Base-by-base conservation (phyloP, 2,329 filamentous ascomycete species). In the Colletotrichum orchidophilum region DNA sequence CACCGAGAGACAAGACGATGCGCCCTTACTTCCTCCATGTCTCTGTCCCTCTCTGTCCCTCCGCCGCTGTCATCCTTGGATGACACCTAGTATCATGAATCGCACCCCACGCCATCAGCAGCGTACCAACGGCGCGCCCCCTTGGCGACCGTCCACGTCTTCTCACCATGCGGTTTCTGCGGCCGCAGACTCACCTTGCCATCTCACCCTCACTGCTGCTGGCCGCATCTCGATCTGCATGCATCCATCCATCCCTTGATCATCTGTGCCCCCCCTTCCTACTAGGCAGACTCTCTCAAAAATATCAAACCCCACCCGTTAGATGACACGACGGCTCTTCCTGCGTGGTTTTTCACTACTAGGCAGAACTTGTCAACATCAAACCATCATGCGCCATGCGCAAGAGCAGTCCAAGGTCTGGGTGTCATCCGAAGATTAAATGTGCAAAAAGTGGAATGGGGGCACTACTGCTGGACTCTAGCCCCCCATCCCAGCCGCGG, bases 381-480 rank as follows among this genome's bases (percentile, higher is more conserved):
- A 35, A 26, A 53, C 27, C 35, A 21, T 46, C 53, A 64, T 53
- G 39, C 39, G 29, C 66, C 49, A 54, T 39, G 29, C 9, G 49
- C 42, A 9, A 50, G 59, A 58, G 62, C 46, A 62, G 66, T 60
- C 66, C 60, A 55, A 53, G 33, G 39, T 18, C 35, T 64, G 27
- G 39, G 64, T 59, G 52, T 59, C 50, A 55, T 62, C 68, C 58
- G 42, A 71, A 54, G 31, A 46, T 18, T 46, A n/a, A n/a, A 49
- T 46, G 62, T 46, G 39, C 15, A 24, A 67, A 67, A 53, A 46
- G 64, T 35, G 60, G 49, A 26, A 46, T 46, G n/a, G 39, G 15
- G 18, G 15, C 18, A 5, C n/a, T 18, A 33, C 31, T 33, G 31
- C 31, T 33, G 31, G 31, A 3, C 39, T 46, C 39, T 46, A 46